Evolutionary conservation across 108 stramenopile species (phyloP).

Genomic region (Cyclotella cryptica): DNA sequence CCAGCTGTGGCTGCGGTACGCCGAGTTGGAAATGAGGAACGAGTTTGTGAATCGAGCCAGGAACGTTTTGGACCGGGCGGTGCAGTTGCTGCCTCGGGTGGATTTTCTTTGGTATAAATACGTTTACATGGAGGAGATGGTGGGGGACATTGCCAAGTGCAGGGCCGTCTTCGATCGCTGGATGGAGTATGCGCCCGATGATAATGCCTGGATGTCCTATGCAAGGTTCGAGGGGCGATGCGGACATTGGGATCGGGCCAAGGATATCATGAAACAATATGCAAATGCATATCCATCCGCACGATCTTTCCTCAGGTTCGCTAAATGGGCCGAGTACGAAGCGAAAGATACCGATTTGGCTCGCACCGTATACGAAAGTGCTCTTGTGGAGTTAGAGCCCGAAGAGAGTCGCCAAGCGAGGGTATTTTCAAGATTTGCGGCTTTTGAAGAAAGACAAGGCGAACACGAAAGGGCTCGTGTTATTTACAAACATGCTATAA

Average conservation of each 20-base stretch:
- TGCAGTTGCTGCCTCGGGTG: slow-evolving; percentile 93
- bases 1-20: slow-evolving; percentile 96
- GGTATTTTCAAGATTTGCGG: slow-evolving; percentile 86
- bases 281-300: slow-evolving; percentile 92
- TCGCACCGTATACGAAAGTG: slow-evolving; percentile 93
- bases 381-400: slow-evolving; percentile 91
- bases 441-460: slow-evolving; percentile 95
- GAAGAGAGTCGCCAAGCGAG: slow-evolving; percentile 86
- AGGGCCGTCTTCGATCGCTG: slow-evolving; percentile 97
- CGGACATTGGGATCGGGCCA: slow-evolving; percentile 67
- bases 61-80: slow-evolving; percentile 98
- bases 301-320: slow-evolving; percentile 93
- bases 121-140: slow-evolving; percentile 98
- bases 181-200: slow-evolving; percentile 99
- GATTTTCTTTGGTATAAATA: slow-evolving; percentile 99
- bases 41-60: slow-evolving; percentile 98
- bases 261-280: slow-evolving; percentile 89
- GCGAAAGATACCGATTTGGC: slow-evolving; percentile 92
- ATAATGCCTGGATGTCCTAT: slow-evolving; percentile 95
- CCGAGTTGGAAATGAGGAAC: slow-evolving; percentile 98
- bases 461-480: slow-evolving; percentile 97
- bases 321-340: slow-evolving; percentile 98
- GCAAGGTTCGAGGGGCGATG: slow-evolving; percentile 95
- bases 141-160: slow-evolving; percentile 92
- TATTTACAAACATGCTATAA: slow-evolving; percentile 96